These are phyloP conservation scores for Taxawa tesnikishii DNA, from an alignment of 2,329 filamentous ascomycete species.

Conservation along the genomic window DNA sequence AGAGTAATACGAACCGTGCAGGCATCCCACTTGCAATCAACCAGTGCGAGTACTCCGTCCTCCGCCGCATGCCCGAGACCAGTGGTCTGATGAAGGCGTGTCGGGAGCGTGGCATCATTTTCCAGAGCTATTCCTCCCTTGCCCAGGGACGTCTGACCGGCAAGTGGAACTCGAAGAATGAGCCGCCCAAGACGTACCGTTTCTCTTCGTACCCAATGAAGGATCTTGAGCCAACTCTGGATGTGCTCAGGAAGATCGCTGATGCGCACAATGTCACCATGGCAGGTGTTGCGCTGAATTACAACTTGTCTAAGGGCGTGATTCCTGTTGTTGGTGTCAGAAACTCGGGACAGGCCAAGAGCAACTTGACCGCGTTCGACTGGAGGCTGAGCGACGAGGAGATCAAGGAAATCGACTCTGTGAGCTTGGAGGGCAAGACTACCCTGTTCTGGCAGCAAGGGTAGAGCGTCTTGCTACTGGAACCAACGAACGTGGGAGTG, in stretches of 20 bases:
- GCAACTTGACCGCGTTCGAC: conserved; percentile 26
- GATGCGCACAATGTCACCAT: conserved; percentile 20
- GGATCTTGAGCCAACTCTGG: conserved; percentile 26
- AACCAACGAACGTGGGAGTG: no score
- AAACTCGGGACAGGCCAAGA: conserved; percentile 27
- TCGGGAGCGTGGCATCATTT: conserved; percentile 26
- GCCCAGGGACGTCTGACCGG: conserved; percentile 27
- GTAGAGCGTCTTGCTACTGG: conserved; percentile 1
- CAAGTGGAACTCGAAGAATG: conserved; percentile 26
- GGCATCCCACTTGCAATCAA: conserved; percentile 31
- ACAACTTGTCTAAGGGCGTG: conserved; percentile 31
- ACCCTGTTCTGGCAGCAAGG: conserved; percentile 32
- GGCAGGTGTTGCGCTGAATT: conserved; percentile 32
- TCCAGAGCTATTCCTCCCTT: conserved; percentile 30
- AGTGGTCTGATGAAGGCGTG: conserved; percentile 28
- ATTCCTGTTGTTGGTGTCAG: conserved; percentile 30
- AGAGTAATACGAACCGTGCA: no score
- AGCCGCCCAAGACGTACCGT: conserved; percentile 22
- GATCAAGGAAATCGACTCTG: conserved; percentile 27
- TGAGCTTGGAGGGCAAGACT: conserved; percentile 27
- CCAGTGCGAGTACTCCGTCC: conserved; percentile 32
- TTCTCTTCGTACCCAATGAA: conserved; percentile 33
- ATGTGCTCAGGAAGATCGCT: conserved; percentile 23
- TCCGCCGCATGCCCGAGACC: conserved; percentile 29
- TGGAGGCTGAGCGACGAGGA: conserved; percentile 31